phyloP scores from a whole-genome alignment of 2,329 filamentous ascomycete species.

The Albophoma yamanashiensis region DNA sequence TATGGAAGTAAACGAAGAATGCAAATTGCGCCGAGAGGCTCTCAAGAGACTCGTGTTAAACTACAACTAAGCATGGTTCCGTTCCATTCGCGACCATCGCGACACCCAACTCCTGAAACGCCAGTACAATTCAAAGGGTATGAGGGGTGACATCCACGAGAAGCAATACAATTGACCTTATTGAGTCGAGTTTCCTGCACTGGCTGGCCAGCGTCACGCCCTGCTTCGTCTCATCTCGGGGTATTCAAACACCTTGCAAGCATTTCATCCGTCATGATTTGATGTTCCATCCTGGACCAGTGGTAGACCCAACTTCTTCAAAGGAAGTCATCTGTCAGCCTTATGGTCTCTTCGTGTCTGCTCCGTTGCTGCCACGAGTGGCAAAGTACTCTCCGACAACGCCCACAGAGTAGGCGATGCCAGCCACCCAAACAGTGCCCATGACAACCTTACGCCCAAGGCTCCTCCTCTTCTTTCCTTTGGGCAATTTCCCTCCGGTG shows the following conservation, averaged over 20 bases:
- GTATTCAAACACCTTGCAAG: neutral
- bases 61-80: neutral
- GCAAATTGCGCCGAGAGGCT: neutral
- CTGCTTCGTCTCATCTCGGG: neutral
- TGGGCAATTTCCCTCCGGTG: conserved; percentile 21
- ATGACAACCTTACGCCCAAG: conserved; percentile 37
- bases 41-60: neutral
- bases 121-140: neutral
- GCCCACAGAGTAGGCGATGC: conserved; percentile 46
- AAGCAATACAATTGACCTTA: neutral
- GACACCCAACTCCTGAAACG: neutral
- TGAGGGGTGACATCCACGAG: neutral
- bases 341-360: conserved; percentile 22
- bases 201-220: neutral
- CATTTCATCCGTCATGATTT: neutral
- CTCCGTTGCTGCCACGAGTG: conserved; percentile 33
- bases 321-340: neutral
- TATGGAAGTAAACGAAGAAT: neutral
- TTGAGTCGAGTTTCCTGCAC: neutral
- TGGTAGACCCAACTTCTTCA: neutral
- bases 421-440: conserved; percentile 43
- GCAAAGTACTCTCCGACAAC: conserved; percentile 47
- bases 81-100: neutral
- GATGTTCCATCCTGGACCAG: neutral
- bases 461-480: conserved; percentile 24